Evolutionary conservation across 306 rosid species (phyloP), one percentile per base, ranked within the genome.

Genomic region (Prunus persica): DNA sequence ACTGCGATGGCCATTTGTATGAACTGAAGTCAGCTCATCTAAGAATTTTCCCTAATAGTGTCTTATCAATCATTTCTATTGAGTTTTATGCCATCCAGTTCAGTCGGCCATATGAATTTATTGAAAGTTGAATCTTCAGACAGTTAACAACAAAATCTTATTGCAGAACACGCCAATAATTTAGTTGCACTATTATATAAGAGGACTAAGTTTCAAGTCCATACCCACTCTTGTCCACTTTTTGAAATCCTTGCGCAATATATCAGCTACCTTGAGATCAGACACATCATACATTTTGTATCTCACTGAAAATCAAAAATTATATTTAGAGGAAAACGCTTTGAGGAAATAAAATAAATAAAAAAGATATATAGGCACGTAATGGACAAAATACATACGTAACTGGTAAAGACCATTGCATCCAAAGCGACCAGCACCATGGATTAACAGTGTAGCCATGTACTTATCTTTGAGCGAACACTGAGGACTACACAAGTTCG

Each of bases 371-470:
- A 57, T n/a, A 19, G 41, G 60, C 12, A 66, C 16, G 5, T 46
- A 19, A 51, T 73, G 60, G 71, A 24, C 25, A 63, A 63, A 18
- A 45, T 75, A 72, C 90, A 72, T 87, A 91, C 97, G 74, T 80
- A 91, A 67, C 79, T 89, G 92, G 82, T 89, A 84, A 55, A 91
- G 89, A 52, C 96, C 98, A 71, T 78, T 84, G 88, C 87, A 87
- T 55, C 98, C 98, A 82, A 88, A 86, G 55, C 90, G 89, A 65
- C 97, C 98, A 34, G 98, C 97, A 71, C 98, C 91, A 56, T 82
- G 87, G 80, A 91, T 86, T 90, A 93, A 84, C 71, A 93, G 83
- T 64, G 96, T 82, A 82, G 88, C 80, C 82, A 87, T 90, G 88
- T 90, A 91, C 85, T 90, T 91, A 75, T 93, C 97, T 83, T 88